phyloP scores from a whole-genome alignment of 2,329 filamentous ascomycete genomes.

The Hortaea werneckii region DNA sequence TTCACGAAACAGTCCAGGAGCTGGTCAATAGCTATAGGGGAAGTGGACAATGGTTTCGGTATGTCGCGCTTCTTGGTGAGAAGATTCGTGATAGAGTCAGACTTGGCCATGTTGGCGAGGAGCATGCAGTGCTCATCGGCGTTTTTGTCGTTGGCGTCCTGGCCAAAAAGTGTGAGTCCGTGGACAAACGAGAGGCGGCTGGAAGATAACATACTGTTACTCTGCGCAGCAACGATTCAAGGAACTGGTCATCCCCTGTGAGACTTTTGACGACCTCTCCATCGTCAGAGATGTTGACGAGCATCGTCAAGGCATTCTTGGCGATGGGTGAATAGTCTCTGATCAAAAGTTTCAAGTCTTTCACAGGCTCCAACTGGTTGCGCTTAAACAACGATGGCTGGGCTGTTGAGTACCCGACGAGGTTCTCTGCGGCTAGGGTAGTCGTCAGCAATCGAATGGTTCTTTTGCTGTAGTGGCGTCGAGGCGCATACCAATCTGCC shows the following conservation, averaged over 20 bases:
- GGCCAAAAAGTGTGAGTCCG: conserved; percentile 6
- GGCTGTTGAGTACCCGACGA: conserved; percentile 71
- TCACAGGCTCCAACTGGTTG: conserved; percentile 66
- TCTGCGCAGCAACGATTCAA: conserved; percentile 61
- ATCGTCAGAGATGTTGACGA: conserved; percentile 77
- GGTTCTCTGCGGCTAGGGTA: conserved; percentile 62
- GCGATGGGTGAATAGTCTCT: conserved; percentile 85
- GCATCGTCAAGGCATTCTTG: conserved; percentile 83
- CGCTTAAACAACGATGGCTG: conserved; percentile 77
- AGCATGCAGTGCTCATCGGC: conserved; percentile 85
- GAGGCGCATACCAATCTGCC: conserved; percentile 55
- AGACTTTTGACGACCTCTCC: conserved; percentile 62
- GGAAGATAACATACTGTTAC: conserved; percentile 52
- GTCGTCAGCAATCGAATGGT: too few relatives aligned
- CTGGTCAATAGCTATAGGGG: conserved; percentile 72
- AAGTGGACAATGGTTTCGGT: conserved; percentile 60
- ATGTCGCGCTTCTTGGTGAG: conserved; percentile 57
- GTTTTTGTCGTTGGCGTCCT: conserved; percentile 66
- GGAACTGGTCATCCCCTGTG: conserved; percentile 68
- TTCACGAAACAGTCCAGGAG: conserved; percentile 94
- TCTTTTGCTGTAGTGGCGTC: neutral
- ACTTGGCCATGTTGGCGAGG: conserved; percentile 80
- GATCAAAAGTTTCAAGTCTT: conserved; percentile 76
- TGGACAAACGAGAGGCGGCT: neutral
- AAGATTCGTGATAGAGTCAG: conserved; percentile 59